A percentile compares a stretch with the other conserved stretches of the same genome.
Conservation (phyloP, 2,329 filamentous ascomycete species). For the Nakataea oryzae region DNA sequence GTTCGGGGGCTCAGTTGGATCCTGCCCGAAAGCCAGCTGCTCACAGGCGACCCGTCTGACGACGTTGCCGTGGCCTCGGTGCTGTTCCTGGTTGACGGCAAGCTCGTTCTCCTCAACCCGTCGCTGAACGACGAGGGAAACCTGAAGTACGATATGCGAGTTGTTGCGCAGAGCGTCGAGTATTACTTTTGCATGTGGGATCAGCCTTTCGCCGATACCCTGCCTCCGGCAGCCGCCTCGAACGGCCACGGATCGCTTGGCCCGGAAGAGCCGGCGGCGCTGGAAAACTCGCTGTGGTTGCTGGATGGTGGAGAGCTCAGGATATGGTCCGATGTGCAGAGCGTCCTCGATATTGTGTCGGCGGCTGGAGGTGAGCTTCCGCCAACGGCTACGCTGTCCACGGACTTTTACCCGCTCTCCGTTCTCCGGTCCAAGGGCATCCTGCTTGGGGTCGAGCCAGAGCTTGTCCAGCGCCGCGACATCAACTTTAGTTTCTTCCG, state of each 20-base stretch:
- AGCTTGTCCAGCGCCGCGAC: conserved; percentile 86
- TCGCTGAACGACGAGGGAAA: conserved; percentile 72
- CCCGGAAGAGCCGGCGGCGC: conserved; percentile 26
- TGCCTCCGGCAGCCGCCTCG: neutral
- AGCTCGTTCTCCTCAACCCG: conserved; percentile 84
- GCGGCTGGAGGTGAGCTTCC: conserved; percentile 58
- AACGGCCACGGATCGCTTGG: neutral
- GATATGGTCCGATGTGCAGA: conserved; percentile 80
- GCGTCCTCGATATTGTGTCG: conserved; percentile 59
- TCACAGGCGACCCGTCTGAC: conserved; percentile 87
- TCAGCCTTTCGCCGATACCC: conserved; percentile 40
- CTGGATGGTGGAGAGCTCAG: conserved; percentile 84
- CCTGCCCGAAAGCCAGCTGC: conserved; percentile 77
- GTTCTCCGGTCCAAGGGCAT: conserved; percentile 83
- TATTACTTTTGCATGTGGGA: conserved; percentile 92
- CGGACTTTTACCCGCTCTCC: conserved; percentile 95
- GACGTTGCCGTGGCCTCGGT: conserved; percentile 92
- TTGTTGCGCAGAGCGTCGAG: conserved; percentile 91
- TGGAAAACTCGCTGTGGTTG: conserved; percentile 86
- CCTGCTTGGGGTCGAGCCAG: conserved; percentile 80
- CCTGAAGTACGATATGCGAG: conserved; percentile 95
- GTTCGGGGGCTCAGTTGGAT: conserved; percentile 95
- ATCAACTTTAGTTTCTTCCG: conserved; percentile 84
- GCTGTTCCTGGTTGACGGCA: conserved; percentile 92
- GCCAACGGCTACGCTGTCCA: conserved; percentile 61